Evolutionary conservation across 2,329 filamentous ascomycete species (phyloP).

Genomic region (Aspergillus floridensis): DNA sequence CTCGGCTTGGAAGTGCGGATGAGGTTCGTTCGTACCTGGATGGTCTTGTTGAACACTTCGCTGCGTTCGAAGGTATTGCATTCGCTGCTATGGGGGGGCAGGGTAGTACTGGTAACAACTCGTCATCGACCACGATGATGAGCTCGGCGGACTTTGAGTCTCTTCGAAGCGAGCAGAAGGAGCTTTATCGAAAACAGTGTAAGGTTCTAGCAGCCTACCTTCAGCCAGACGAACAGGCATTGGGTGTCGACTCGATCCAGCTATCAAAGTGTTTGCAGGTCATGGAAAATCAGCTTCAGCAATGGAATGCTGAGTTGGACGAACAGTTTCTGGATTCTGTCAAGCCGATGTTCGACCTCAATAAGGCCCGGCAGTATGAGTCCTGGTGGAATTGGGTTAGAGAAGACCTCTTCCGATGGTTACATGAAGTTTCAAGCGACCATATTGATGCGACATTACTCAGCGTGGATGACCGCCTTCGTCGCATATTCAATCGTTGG

Average conservation of each 20-base stretch:
- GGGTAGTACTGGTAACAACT: not conserved
- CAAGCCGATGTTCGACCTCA: constrained; percentile 27
- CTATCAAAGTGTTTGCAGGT: not conserved
- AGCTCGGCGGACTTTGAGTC: constrained; percentile 1
- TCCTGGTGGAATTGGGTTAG: constrained; percentile 40
- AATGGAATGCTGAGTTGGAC: constrained; percentile 30
- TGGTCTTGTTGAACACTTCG: constrained; percentile 18
- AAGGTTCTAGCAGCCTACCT: constrained; percentile 11
- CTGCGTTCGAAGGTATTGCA: constrained; percentile 12
- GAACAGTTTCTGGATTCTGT: constrained; percentile 31
- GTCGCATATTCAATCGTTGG: constrained; percentile 17
- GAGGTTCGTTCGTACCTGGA: constrained; percentile 25
- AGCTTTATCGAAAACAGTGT: constrained; percentile 11
- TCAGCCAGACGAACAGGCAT: not conserved
- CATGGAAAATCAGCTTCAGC: constrained; percentile 21
- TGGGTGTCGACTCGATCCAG: not conserved
- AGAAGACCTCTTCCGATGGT: constrained; percentile 22
- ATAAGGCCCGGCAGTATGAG: constrained; percentile 30
- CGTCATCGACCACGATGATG: not conserved
- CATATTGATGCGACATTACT: not conserved
- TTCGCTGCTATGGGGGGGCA: constrained; percentile 1
- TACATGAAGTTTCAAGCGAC: constrained; percentile 1
- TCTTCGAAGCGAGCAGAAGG: constrained; percentile 4
- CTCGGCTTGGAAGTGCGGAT: constrained; percentile 15
- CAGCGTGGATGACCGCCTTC: constrained; percentile 3